These are phyloP conservation scores for Tolypocladium tropicale DNA, from an alignment of 2,329 filamentous ascomycete genomes.

Conservation along the genomic window DNA sequence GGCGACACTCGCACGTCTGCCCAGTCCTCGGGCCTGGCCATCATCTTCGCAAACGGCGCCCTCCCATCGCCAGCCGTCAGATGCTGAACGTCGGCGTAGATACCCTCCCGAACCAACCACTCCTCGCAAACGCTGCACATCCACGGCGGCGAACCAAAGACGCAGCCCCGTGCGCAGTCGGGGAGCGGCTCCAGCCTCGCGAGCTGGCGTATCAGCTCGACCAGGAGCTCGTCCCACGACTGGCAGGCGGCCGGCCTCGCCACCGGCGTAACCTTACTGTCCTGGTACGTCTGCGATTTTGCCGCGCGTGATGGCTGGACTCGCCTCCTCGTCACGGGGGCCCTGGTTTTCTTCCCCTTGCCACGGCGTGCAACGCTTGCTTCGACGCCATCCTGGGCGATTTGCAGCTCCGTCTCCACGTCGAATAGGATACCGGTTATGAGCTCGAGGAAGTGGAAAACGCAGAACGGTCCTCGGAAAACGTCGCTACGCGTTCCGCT, in stretches of 20 bases:
- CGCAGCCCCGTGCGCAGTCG: neutral
- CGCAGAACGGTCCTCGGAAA: neutral
- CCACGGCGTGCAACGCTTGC: too few species aligned
- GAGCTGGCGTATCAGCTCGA: neutral
- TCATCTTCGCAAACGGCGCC: neutral
- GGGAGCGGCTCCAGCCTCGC: neutral
- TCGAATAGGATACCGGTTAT: neutral
- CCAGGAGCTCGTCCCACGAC: neutral
- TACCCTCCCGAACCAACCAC: neutral
- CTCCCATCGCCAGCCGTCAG: neutral
- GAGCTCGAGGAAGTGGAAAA: neutral
- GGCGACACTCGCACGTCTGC: neutral
- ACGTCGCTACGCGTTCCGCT: neutral
- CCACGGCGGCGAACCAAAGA: neutral
- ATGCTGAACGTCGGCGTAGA: neutral
- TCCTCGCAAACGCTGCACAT: neutral
- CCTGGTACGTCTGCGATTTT: neutral
- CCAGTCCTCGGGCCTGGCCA: neutral
- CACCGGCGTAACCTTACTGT: too few species aligned
- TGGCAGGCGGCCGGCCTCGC: neutral
- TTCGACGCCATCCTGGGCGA: too few species aligned
- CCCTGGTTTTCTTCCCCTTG: neutral
- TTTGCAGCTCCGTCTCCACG: neutral
- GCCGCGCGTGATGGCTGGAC: neutral
- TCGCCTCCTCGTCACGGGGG: neutral